phyloP scores from a whole-genome alignment of 2,329 filamentous ascomycete species.

The Diaporthe helianthi region DNA sequence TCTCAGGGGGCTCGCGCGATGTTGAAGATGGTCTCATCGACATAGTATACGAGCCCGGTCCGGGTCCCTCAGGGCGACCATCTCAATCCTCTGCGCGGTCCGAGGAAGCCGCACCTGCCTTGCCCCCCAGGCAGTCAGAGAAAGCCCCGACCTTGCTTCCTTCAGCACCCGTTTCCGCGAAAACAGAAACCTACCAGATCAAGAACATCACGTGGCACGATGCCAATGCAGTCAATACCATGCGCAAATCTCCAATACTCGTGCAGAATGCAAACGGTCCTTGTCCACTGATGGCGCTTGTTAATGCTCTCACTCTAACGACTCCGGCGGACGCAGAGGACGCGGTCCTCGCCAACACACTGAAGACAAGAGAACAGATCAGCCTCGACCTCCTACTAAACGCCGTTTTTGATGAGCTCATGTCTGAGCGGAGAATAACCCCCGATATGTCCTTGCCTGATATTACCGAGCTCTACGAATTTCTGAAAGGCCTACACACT shows the following conservation, averaged over 20 bases:
- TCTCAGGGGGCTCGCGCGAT: conserved; percentile 30
- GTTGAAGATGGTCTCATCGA: conserved; percentile 62
- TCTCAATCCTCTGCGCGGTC: conserved; percentile 50
- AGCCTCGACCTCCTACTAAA: conserved; percentile 86
- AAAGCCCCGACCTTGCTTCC: conserved; percentile 44
- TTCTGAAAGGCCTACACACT: conserved; percentile 87
- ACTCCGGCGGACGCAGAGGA: conserved; percentile 68
- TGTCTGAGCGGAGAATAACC: conserved; percentile 74
- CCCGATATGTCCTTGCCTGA: conserved; percentile 76
- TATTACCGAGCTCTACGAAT: conserved; percentile 85
- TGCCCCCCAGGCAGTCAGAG: conserved; percentile 33
- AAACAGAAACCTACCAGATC: conserved; percentile 85
- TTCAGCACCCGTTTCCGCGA: conserved; percentile 52
- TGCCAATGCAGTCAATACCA: conserved; percentile 60
- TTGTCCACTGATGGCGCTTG: conserved; percentile 88
- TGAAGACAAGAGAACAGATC: conserved; percentile 84
- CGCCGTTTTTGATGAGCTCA: conserved; percentile 91
- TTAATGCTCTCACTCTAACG: conserved; percentile 89
- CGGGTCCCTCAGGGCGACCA: conserved; percentile 45
- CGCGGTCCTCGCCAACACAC: conserved; percentile 77
- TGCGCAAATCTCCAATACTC: conserved; percentile 83
- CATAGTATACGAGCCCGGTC: conserved; percentile 50
- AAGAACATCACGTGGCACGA: conserved; percentile 91
- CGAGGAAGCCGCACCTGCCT: conserved; percentile 36
- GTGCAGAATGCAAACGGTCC: conserved; percentile 95